These are phyloP conservation scores for Pseudomonodictys pantanalensis DNA, from an alignment of 495 filamentous ascomycete genomes.

Conservation along the genomic window DNA sequence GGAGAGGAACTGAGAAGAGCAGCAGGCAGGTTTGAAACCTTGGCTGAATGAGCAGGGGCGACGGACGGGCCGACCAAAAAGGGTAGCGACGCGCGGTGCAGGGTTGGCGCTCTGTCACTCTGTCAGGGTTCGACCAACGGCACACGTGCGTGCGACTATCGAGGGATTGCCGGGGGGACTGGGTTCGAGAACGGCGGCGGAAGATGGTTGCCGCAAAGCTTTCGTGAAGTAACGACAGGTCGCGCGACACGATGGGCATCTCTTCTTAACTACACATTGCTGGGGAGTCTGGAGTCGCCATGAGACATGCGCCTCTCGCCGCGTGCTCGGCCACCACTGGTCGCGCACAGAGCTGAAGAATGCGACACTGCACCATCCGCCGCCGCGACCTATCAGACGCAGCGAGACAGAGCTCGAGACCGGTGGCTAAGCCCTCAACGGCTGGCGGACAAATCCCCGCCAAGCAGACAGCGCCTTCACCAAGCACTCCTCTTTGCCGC, in stretches of 20 bases:
- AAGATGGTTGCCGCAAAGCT: conserved; percentile 9
- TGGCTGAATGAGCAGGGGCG: conserved; percentile 6
- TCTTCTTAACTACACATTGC: conserved; percentile 2
- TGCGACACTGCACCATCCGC: conserved; percentile 21
- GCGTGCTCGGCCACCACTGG: conserved; percentile 9
- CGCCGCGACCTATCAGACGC: too few species aligned
- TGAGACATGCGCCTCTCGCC: conserved; percentile 17
- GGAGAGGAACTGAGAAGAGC: conserved; percentile 2
- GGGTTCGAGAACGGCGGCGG: conserved; percentile 8
- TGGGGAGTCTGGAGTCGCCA: conserved; percentile 1
- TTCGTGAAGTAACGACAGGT: not conserved
- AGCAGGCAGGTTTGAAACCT: conserved; percentile 2
- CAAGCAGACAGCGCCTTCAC: too few species aligned
- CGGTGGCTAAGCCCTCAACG: too few species aligned
- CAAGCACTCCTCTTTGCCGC: too few species aligned
- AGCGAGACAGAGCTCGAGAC: too few species aligned
- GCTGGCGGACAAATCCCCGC: too few species aligned
- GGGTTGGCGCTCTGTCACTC: not conserved
- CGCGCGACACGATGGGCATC: not conserved
- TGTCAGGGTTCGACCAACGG: not conserved
- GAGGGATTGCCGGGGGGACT: not conserved
- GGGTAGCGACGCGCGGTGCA: conserved; percentile 8
- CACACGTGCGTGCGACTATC: not conserved
- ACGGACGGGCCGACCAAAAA: not conserved
- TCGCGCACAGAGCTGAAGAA: conserved; percentile 16